A percentile compares a stretch with the other conserved stretches of the same genome.
Evolutionary conservation across 768 basidiomycete species (phyloP).

Genomic region (Rhodotorula graminis): DNA sequence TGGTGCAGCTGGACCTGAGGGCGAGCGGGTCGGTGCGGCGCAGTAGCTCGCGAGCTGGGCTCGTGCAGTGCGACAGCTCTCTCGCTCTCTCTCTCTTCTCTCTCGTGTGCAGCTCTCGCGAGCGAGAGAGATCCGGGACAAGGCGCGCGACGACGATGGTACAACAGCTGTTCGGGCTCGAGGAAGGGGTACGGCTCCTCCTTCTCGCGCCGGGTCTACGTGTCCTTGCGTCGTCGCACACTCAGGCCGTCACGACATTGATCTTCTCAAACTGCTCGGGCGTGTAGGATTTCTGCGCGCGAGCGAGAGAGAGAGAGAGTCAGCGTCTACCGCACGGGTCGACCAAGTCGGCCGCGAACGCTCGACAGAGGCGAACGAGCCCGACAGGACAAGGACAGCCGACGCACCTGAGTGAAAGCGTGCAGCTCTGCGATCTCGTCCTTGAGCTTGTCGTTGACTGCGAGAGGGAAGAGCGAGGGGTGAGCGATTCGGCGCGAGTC

Average conservation of each 20-base stretch:
- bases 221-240: too few species aligned
- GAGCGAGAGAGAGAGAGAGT: too few species aligned
- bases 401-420: conserved; percentile 41
- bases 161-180: background rate
- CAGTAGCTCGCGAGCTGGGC: background rate
- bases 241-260: conserved; percentile 14
- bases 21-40: background rate
- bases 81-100: too few species aligned
- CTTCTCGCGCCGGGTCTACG: background rate
- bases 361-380: background rate
- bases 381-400: background rate
- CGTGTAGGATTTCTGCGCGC: conserved; percentile 39
- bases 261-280: conserved; percentile 39
- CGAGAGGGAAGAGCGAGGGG: fast-evolving
- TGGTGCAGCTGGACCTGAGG: background rate
- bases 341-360: background rate
- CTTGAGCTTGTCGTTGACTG: conserved; percentile 42
- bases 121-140: too few species aligned
- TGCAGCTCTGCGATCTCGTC: conserved; percentile 43
- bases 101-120: too few species aligned
- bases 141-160: background rate
- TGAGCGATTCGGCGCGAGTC: background rate
- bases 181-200: background rate
- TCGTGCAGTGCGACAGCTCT: too few species aligned
- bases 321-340: too few species aligned